phyloP scores from a whole-genome alignment of 768 basidiomycete genomes.

The Agrocybe pediades region DNA sequence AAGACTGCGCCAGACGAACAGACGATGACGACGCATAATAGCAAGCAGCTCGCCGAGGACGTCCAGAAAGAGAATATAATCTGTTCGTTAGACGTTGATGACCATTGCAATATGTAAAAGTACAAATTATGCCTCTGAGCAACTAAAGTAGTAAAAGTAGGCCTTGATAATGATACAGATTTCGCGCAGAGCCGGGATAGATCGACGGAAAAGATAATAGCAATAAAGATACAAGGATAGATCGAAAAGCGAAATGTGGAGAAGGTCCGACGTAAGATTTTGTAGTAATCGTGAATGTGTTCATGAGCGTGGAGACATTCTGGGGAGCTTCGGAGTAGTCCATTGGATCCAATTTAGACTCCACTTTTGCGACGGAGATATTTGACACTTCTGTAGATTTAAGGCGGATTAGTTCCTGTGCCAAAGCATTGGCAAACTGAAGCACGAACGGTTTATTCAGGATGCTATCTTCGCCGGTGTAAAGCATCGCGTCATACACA shows the following conservation, averaged over 20 bases:
- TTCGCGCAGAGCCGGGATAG: too few species aligned
- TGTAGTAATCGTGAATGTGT: background rate
- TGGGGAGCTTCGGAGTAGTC: background rate
- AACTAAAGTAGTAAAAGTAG: background rate
- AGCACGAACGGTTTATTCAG: constrained; percentile 53
- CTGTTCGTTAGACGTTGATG: too few species aligned
- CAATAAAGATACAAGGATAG: background rate
- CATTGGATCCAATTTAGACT: background rate
- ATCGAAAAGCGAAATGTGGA: background rate
- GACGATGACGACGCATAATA: too few species aligned
- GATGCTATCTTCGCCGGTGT: constrained; percentile 54
- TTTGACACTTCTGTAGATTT: constrained; percentile 5
- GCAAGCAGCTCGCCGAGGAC: too few species aligned
- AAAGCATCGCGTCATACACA: constrained; percentile 61
- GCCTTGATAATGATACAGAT: too few species aligned
- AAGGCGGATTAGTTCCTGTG: background rate
- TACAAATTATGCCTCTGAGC: background rate
- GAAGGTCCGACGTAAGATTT: background rate
- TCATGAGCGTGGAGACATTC: background rate
- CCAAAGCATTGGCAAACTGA: background rate
- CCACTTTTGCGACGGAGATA: background rate
- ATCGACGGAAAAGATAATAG: background rate
- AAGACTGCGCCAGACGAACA: too few species aligned
- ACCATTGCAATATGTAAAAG: background rate
- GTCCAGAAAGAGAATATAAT: too few species aligned